Percentiles rank a stretch among this genome's conserved stretches.
phyloP scores from a whole-genome alignment of 768 basidiomycete species.

The Mrakia gelida region DNA sequence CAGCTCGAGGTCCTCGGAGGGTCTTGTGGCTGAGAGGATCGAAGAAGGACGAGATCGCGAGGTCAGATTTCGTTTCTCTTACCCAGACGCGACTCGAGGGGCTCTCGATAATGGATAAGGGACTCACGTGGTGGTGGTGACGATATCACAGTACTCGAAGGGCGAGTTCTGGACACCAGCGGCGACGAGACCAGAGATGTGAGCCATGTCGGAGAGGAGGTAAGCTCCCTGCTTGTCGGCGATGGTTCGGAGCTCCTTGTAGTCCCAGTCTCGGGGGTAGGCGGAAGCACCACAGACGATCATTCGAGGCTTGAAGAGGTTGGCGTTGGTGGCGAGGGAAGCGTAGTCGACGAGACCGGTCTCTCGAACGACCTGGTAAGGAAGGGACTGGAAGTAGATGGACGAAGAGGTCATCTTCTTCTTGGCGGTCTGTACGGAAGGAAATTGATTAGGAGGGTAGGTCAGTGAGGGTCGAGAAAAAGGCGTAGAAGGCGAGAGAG shows the following conservation, averaged over 20 bases:
- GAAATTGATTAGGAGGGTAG: too few species aligned
- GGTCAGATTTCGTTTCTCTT: neutral
- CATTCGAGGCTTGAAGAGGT: conserved; percentile 90
- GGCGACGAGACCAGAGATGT: conserved; percentile 91
- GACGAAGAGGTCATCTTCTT: conserved; percentile 99
- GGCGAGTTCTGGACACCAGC: conserved; percentile 84
- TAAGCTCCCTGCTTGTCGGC: conserved; percentile 84
- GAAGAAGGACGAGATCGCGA: neutral
- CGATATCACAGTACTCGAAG: conserved; percentile 94
- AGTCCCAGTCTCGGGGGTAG: conserved; percentile 98
- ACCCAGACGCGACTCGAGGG: neutral
- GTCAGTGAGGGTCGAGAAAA: neutral
- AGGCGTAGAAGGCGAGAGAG: neutral
- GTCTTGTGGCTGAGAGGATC: conserved; percentile 74
- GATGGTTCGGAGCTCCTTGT: conserved; percentile 69
- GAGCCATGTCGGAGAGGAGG: conserved; percentile 78
- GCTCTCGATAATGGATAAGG: conserved; percentile 10
- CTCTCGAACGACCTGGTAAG: conserved; percentile 72
- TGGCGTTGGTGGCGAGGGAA: conserved; percentile 73
- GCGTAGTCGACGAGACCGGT: conserved; percentile 88
- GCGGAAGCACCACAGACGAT: conserved; percentile 98
- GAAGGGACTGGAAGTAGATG: conserved; percentile 99
- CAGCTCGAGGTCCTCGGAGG: conserved; percentile 94
- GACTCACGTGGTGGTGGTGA: conserved; percentile 89
- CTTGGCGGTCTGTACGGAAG: conserved; percentile 87